phyloP scores from a whole-genome alignment of 2,329 filamentous ascomycete genomes.

The Cordyceps cateniannulata region DNA sequence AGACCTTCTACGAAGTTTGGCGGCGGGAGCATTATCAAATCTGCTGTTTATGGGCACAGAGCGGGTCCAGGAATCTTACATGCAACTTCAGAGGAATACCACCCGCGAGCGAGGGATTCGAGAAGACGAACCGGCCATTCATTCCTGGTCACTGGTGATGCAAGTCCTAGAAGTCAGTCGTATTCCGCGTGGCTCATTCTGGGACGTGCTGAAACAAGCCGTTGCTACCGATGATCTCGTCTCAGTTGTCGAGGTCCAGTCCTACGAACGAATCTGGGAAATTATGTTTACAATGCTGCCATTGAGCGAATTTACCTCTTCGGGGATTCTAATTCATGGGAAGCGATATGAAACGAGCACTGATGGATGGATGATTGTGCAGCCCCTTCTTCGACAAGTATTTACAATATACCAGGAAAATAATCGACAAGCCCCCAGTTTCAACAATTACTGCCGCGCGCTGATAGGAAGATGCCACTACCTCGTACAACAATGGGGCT shows the following conservation, averaged over 20 bases:
- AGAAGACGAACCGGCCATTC: slow-evolving; percentile 35
- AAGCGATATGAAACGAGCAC: slow-evolving; percentile 22
- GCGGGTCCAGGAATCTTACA: slow-evolving; percentile 40
- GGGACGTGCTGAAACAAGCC: slow-evolving; percentile 47
- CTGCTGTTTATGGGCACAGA: slow-evolving; percentile 38
- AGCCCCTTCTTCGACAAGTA: slow-evolving; percentile 49
- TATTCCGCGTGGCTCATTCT: slow-evolving; percentile 51
- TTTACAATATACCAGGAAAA: slow-evolving; percentile 54
- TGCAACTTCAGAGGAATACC: slow-evolving; percentile 37
- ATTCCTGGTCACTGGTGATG: slow-evolving; percentile 55
- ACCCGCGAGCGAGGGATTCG: slow-evolving; percentile 47
- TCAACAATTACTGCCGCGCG: slow-evolving; percentile 59
- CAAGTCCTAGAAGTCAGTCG: slow-evolving; percentile 43
- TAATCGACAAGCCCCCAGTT: slow-evolving; percentile 48
- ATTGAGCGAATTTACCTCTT: slow-evolving; percentile 51
- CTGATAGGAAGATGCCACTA: slow-evolving; percentile 55
- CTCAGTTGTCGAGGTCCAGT: slow-evolving; percentile 34
- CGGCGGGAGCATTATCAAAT: slow-evolving; percentile 30
- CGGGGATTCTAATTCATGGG: slow-evolving; percentile 39
- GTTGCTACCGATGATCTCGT: slow-evolving; percentile 31
- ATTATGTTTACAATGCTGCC: slow-evolving; percentile 55
- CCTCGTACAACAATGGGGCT: slow-evolving; percentile 59
- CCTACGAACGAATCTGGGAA: slow-evolving; percentile 52
- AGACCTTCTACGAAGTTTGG: slow-evolving; percentile 37
- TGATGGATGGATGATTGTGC: slow-evolving; percentile 57